A percentile compares a stretch with the other conserved stretches of the same genome.
Conservation (phyloP, 345 rosid species). For the Arabidopsis arenosa region DNA sequence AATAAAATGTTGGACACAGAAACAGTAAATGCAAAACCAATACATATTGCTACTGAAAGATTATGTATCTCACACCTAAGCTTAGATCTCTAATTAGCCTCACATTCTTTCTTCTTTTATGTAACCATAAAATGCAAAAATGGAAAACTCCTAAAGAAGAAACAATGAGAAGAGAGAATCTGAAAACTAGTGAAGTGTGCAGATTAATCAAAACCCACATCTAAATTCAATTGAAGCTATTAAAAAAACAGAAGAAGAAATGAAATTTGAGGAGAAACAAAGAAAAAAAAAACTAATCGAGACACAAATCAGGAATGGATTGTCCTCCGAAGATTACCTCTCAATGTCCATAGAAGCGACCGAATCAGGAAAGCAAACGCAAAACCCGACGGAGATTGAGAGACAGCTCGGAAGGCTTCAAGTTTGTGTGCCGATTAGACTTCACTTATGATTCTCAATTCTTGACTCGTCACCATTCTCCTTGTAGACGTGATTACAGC, state of each 20-base stretch:
- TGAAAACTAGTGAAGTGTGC: conserved; percentile 11
- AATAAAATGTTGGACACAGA: neutral
- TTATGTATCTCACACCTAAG: neutral
- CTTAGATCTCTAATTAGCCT: conserved; percentile 23
- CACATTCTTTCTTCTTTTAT: neutral
- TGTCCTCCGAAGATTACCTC: conserved; percentile 49
- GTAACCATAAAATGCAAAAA: neutral
- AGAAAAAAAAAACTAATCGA: neutral
- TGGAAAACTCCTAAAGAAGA: conserved; percentile 8
- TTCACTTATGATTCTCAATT: conserved; percentile 18
- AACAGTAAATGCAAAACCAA: neutral
- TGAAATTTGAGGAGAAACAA: neutral
- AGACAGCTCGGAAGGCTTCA: conserved; percentile 14
- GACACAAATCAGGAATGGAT: neutral
- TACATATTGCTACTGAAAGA: neutral
- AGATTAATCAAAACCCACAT: conserved; percentile 17
- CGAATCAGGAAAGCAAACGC: conserved; percentile 26
- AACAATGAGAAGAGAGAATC: conserved; percentile 6
- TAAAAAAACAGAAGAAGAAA: neutral
- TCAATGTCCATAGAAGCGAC: conserved; percentile 53
- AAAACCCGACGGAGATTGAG: conserved; percentile 36
- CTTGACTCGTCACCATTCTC: neutral
- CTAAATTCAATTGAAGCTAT: conserved; percentile 14
- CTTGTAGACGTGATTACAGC: neutral
- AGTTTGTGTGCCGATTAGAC: conserved; percentile 7